Conservation (phyloP, 306 rosid genomes). For the Fagus crenata region DNA sequence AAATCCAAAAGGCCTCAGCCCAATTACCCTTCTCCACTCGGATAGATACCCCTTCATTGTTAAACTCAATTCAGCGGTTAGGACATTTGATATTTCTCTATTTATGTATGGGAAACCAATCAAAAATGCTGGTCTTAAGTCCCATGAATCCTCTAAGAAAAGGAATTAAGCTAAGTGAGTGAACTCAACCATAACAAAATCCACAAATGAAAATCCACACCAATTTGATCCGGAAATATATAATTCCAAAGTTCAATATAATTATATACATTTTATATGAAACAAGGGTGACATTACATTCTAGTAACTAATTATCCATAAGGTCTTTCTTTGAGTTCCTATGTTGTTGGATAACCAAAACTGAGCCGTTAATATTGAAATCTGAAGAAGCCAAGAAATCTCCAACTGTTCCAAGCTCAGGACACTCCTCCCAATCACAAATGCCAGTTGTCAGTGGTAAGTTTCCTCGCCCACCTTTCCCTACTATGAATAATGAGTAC, state of each 20-base stretch:
- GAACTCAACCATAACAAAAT: too few relatives aligned
- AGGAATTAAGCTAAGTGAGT: too few relatives aligned
- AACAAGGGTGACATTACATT: not conserved
- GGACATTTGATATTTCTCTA: too few relatives aligned
- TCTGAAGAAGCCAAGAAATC: conserved; percentile 94
- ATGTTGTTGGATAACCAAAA: conserved; percentile 85
- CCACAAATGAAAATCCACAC: too few relatives aligned
- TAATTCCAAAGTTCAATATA: not conserved
- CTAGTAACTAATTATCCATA: not conserved
- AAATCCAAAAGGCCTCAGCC: too few relatives aligned
- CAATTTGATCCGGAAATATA: too few relatives aligned
- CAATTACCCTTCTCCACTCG: too few relatives aligned
- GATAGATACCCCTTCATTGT: too few relatives aligned
- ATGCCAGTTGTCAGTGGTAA: conserved; percentile 74
- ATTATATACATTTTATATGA: not conserved
- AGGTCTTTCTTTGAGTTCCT: conserved; percentile 58
- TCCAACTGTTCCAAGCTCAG: conserved; percentile 94
- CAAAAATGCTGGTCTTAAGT: too few relatives aligned
- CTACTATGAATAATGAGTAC: conserved; percentile 81
- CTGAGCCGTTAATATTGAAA: conserved; percentile 63
- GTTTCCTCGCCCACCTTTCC: conserved; percentile 81
- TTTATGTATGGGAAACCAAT: too few relatives aligned
- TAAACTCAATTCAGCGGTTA: too few relatives aligned
- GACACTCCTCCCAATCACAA: conserved; percentile 98
- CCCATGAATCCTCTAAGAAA: too few relatives aligned